Base-by-base conservation (phyloP, 352 stramenopile species). In the Blastocystis hominis region DNA sequence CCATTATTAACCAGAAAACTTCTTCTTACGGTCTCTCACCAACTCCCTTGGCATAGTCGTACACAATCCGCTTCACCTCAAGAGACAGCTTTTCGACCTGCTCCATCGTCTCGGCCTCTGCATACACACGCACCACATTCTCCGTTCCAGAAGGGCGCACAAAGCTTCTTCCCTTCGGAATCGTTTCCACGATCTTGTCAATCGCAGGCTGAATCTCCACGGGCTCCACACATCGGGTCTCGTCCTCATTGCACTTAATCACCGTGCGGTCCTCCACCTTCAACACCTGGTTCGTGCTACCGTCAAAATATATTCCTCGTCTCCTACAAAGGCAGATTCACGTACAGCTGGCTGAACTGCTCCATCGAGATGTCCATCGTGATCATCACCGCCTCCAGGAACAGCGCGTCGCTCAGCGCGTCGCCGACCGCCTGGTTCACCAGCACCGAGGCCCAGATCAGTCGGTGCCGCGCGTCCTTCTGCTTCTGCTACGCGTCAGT, bases 401-500 rank as follows among this genome's bases (percentile, higher is more conserved):
- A 93, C 20, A 99, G 91, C 88, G 98, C 86, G 90, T 98, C 95
- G 87, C 93, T 97, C 84, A 99, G 91, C 17, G 97, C 96, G 91
- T 98, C 96, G 64, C 97, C 96, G 17, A 98, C 97, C 10, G 94
- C 94, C 89, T 98, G 96, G 92, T 98, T 98, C 86, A 98, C 93
- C 47, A 98, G 91, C 88, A 94, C 91, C 62, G 94, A 93, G 24
- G 96, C 91, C 2, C 94, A 91, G 13, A 94, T 90, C 44, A 98
- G 88, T 69, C 95, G 92, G 55, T 91, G 90, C 5, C 96, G 88
- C 50, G 94, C 94, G 44, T 17, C 59, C 34, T 59, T 89, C 89
- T 40, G 84, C 20, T 17, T 44, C 20, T 55, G 6, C 68, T 78
- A 46, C 30, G 20, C 36, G n/a, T 59, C 40, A 42, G 3, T n/a